Base-by-base conservation (phyloP, 495 filamentous ascomycete genomes). In the Xylaria longipes region DNA sequence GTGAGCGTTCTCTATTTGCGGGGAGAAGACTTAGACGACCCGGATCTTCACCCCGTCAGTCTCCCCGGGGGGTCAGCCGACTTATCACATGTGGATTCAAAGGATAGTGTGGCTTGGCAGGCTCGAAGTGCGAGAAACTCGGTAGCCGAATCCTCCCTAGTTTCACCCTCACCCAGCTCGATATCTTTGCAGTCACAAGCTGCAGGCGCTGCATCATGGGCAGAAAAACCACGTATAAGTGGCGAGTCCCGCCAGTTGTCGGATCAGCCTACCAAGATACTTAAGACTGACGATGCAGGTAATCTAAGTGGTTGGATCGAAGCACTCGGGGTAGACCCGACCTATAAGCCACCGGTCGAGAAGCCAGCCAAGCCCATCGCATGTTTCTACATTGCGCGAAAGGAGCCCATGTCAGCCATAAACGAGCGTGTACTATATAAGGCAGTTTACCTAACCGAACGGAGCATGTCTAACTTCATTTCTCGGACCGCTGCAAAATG, bases 21-120 rank as follows among this genome's bases (percentile, higher is more conserved):
- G 50, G 97, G 94, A 62, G 91, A 92, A 3, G 93, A 94, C 29
- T 80, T 88, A 17, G 96, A 99, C 76, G 96, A 99, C 76, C 94
- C 95, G 3, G 97, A 98, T 80, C 78, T 91, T 20, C 91, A 92
- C 76, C 96, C 96, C 0, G 94, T 98, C 37, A 83, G 85, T 54
- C 84, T 98, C 5, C 84, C 89, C 1, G 92, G 93, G 14, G 92
- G 94, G 61, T 83, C 89, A 9, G 82, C 85, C 5, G 88, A 90
- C 58, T 80, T 90, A 11, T 83, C 85, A 27, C 89, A 86, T 68
- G 83, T 88, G 20, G 89, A 91, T 29, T 73, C 82, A n/a, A 84
- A 86, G 48, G 88, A 91, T 56, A 85, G 78, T 35, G 81, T 72
- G 22, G 71, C 85, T 12, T 88, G 87, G 81, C 89, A 89, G 69